Percentiles rank a stretch among this genome's conserved stretches.
These are phyloP conservation scores for Juncus inflexus DNA, from an alignment of 176 grass and related monocot genomes.

Conservation along the genomic window DNA sequence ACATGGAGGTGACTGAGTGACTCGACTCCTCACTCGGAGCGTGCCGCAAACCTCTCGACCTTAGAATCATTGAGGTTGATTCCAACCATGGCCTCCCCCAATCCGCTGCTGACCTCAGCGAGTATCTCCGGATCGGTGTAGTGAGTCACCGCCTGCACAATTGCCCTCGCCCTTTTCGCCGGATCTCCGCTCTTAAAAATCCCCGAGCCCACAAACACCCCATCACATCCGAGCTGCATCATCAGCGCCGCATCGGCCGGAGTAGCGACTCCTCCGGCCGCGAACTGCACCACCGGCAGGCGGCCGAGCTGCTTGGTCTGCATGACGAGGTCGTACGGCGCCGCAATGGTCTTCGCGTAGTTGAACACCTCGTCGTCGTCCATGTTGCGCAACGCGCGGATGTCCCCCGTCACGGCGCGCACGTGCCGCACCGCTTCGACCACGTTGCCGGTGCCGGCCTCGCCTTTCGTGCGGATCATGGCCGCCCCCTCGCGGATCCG, in stretches of 20 bases:
- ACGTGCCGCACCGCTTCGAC: conserved; percentile 66
- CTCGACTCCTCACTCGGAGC: conserved; percentile 31
- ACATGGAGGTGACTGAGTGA: no score
- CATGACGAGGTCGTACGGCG: conserved; percentile 55
- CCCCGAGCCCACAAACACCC: conserved; percentile 41
- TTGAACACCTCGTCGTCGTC: conserved; percentile 60
- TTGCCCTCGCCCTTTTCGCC: conserved; percentile 39
- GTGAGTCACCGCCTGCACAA: conserved; percentile 55
- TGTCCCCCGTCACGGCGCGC: conserved; percentile 46
- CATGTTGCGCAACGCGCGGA: conserved; percentile 47
- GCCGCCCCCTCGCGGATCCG: conserved; percentile 70
- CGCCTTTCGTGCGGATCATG: conserved; percentile 88
- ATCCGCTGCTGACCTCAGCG: conserved; percentile 40
- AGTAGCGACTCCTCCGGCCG: conserved; percentile 45
- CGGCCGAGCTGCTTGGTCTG: conserved; percentile 65
- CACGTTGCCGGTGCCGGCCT: conserved; percentile 71
- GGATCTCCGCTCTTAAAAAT: conserved; percentile 62
- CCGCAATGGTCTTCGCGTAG: conserved; percentile 50
- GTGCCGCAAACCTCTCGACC: conserved; percentile 51
- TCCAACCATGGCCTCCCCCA: conserved; percentile 56
- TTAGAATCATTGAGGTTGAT: conserved; percentile 49
- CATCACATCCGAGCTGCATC: conserved; percentile 36
- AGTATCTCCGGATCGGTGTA: conserved; percentile 55
- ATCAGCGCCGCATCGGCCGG: conserved; percentile 51
- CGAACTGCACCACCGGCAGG: conserved; percentile 55